Base-by-base conservation (phyloP, 1,139 yeast genomes). In the Williopsis jadinii region DNA sequence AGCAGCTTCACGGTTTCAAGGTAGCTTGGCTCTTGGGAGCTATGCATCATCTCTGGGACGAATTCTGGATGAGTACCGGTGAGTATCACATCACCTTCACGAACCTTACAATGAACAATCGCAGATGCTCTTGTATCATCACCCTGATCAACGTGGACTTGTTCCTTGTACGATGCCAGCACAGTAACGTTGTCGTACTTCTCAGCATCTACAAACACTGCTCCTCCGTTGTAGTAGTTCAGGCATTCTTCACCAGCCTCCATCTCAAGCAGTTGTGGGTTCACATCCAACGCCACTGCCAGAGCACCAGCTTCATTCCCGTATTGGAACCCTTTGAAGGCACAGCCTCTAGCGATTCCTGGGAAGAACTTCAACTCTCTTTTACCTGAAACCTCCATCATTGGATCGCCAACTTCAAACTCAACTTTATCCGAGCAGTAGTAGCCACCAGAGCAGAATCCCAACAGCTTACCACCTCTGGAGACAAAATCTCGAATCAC, bases 371-470 rank as follows among this genome's bases (percentile, higher is more conserved):
- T 72, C 53, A 94, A 67, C 50, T 92, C 97, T 51, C 98, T 69
- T 0, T 82, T 61, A 0, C 98, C 98, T 36, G 81, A 70, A 3
- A 92, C 96, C 55, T 90, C 97, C 72, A 85, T 63, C 2, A 45
- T 48, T 0, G 75, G 71, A 48, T 80, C 70, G 1, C 92, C 94
- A 24, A 74, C 79, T 53, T 87, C 95, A 60, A 92, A 94, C 57
- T 92, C 97, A 50, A 85, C 80, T 38, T 81, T 62, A 0, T 71
- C 61, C n/a, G 88, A 72, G 1, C 81, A 92, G 57, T 75, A 92
- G 62, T 94, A 92, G 0, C 85, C 97, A 30, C 99, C 99, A n/a
- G 98, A 95, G 63, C 98, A 92, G 49, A 92, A 75, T 0, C 98
- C 98, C 30, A 92, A 60, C 55, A 68, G 87, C 41, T 70, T 67